Evolutionary conservation across 1,284 basidiomycete species (phyloP), one percentile per base, ranked within the genome.

Genomic region (Thecaphora thlaspeos): DNA sequence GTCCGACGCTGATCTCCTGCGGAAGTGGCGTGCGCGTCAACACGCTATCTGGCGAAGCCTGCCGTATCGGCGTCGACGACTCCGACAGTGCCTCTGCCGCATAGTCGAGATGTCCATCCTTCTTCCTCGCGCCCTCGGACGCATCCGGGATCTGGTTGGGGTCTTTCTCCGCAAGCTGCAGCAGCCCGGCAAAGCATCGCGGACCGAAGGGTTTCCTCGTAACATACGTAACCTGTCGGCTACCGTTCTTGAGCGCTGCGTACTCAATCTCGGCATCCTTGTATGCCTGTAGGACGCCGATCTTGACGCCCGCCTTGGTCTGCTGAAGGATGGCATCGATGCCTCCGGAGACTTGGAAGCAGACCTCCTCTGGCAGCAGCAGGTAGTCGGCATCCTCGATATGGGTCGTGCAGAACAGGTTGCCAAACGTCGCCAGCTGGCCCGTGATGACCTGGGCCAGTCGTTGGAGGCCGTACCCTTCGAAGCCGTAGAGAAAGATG

Each of bases 181-280:
- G 36, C 10, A 70, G 43, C 14, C 51, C 48, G 30, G 51, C 54
- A 40, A 70, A 64, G 41, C 53, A 59, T 34, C 51, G 30, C 15
- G 64, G 59, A 21, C 67, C 67, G n/a, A 70, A 68, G 5, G 67
- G 67, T 32, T 70, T 70, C 15, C 67, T 46, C 12, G 67, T 70
- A 11, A 70, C 67, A 28, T 61, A 70, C 1, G 54, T 65, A 5
- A 7, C 7, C 46, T 43, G 48, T 15, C 50, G 46, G 24, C 55
- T 59, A 12, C 55, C 47, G 22, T 68, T 60, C 49, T 61, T 57
- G 46, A 55, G 48, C 0, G 60, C 60, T 8, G 59, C 49, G 18
- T 56, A 52, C n/a, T 60, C 57, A 46, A 68, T 58, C 1, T 55
- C 58, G 21, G 53, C 48, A 45, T 68, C 64, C 22, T 68, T 46